Evolutionary conservation across 2,329 filamentous ascomycete genomes (phyloP).

Genomic region (Penicillium sp.): DNA sequence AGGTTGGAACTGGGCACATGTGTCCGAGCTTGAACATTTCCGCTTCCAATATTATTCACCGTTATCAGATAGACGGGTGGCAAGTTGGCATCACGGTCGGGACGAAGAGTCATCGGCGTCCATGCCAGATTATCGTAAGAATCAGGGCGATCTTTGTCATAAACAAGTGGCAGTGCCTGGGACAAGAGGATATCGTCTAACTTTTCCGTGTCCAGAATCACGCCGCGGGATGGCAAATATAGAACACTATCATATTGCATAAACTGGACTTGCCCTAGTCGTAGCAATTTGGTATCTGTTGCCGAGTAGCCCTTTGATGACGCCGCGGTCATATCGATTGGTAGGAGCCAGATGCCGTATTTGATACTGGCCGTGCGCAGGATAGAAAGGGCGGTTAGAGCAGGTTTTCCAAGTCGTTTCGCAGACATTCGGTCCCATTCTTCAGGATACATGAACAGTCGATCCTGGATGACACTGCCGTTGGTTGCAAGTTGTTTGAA

Average conservation of each 20-base stretch:
- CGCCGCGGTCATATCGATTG: constrained; percentile 41
- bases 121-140: constrained; percentile 41
- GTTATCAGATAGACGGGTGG: constrained; percentile 40
- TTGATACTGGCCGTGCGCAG: constrained; percentile 41
- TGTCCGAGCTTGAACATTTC: constrained; percentile 37
- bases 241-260: constrained; percentile 46
- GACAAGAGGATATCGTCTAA: constrained; percentile 42
- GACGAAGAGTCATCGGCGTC: constrained; percentile 36
- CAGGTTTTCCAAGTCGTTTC: constrained; percentile 23
- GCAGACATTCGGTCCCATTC: constrained; percentile 42
- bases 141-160: constrained; percentile 34
- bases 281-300: constrained; percentile 39
- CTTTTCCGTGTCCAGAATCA: constrained; percentile 38
- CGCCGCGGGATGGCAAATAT: constrained; percentile 44
- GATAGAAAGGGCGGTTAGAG: constrained; percentile 36
- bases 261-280: constrained; percentile 40
- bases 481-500: constrained; percentile 42
- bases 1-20: constrained; percentile 37
- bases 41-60: constrained; percentile 36
- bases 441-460: constrained; percentile 48
- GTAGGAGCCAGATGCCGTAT: constrained; percentile 42
- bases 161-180: constrained; percentile 32
- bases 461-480: constrained; percentile 37
- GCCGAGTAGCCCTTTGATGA: constrained; percentile 31
- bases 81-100: constrained; percentile 31